Percentiles rank a stretch among this genome's conserved stretches.
These are phyloP conservation scores for Pleurotus sapidus DNA, from an alignment of 768 basidiomycete genomes.

Conservation along the genomic window DNA sequence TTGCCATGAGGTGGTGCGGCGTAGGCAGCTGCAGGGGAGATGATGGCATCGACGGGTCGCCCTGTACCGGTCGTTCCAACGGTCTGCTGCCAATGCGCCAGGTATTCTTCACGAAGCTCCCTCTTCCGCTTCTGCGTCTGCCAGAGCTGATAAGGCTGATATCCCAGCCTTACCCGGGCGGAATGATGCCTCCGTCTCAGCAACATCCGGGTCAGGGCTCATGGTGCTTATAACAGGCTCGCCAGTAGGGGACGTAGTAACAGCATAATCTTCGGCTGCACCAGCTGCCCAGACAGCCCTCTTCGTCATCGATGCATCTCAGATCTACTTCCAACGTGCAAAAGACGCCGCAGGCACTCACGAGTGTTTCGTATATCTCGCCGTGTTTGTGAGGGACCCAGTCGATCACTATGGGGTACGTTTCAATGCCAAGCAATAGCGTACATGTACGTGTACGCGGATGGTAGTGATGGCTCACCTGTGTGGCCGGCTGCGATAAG, in stretches of 20 bases:
- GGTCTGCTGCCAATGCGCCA: conserved; percentile 62
- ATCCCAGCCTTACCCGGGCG: not conserved
- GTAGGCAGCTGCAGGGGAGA: conserved; percentile 59
- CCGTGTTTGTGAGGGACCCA: conserved; percentile 58
- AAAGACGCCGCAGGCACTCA: conserved; percentile 13
- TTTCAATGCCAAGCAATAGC: not conserved
- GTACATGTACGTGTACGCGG: not conserved
- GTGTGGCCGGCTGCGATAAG: conserved; percentile 52
- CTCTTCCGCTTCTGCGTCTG: conserved; percentile 52
- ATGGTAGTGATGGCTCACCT: not conserved
- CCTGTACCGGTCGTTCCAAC: conserved; percentile 52
- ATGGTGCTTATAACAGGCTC: conserved; percentile 62
- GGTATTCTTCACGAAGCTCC: conserved; percentile 52
- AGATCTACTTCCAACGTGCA: not conserved
- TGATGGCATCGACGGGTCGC: conserved; percentile 71
- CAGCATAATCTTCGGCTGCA: conserved; percentile 41
- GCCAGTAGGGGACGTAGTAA: conserved; percentile 33
- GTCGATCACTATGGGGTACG: conserved; percentile 51
- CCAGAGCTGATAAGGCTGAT: conserved; percentile 54
- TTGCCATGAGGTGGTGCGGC: conserved; percentile 62
- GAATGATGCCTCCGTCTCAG: conserved; percentile 25
- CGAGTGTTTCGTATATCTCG: conserved; percentile 45
- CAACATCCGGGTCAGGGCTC: conserved; percentile 28
- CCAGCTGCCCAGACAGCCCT: conserved; percentile 29
- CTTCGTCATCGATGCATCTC: not conserved